Evolutionary conservation across 2,329 filamentous ascomycete genomes (phyloP).

Genomic region (Ceratocystis ficicola): DNA sequence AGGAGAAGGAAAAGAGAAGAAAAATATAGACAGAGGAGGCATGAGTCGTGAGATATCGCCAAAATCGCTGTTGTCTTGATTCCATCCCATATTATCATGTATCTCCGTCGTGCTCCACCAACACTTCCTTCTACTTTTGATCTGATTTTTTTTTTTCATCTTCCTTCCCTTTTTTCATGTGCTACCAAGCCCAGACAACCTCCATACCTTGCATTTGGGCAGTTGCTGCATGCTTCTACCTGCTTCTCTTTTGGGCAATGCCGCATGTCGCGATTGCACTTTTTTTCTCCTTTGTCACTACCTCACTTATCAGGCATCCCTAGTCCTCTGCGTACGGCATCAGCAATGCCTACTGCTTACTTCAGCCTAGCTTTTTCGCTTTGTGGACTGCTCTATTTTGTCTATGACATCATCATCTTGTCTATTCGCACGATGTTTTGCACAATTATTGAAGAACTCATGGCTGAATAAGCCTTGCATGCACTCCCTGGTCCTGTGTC

Average conservation of each 20-base stretch:
- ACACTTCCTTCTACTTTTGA: background rate
- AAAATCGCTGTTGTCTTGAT: background rate
- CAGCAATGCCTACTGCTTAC: conserved; percentile 9
- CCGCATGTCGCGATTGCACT: background rate
- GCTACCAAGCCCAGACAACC: background rate
- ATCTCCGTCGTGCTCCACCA: background rate
- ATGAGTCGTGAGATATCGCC: background rate
- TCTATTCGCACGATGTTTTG: background rate
- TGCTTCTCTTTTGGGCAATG: background rate
- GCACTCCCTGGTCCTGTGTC: background rate
- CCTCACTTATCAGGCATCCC: conserved; percentile 8
- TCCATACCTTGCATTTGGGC: background rate
- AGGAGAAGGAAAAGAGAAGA: background rate
- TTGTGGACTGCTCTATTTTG: conserved; percentile 7
- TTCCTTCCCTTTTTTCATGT: background rate
- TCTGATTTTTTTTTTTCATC: background rate
- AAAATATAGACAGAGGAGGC: background rate
- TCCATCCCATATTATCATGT: background rate
- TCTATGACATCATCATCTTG: background rate
- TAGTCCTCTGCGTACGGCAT: background rate
- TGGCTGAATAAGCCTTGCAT: background rate
- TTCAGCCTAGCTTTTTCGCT: background rate
- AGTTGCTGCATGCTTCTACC: background rate
- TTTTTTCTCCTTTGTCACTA: background rate
- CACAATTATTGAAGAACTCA: background rate